A percentile compares a stretch with the other conserved stretches of the same genome.
Evolutionary conservation across 2,329 filamentous ascomycete species (phyloP).

Genomic region (Fusarium avenaceum): DNA sequence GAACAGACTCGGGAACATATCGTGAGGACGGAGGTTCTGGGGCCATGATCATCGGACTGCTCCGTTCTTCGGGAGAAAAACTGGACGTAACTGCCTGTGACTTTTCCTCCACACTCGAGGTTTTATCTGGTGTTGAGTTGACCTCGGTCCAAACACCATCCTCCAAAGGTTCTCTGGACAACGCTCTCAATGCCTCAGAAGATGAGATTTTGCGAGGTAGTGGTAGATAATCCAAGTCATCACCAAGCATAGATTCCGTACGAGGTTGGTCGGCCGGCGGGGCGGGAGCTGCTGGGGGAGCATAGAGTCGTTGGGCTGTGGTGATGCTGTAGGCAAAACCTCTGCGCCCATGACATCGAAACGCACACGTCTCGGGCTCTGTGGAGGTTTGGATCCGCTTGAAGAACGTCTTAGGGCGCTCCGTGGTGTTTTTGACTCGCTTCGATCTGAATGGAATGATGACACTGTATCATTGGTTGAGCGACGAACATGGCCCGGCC

Average conservation of each 20-base stretch:
- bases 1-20: slow-evolving; percentile 35
- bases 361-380: slow-evolving; percentile 72
- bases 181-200: slow-evolving; percentile 65
- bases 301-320: slow-evolving; percentile 57
- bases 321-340: slow-evolving; percentile 71
- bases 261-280: slow-evolving; percentile 45
- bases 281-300: slow-evolving; percentile 47
- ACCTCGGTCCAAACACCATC: slow-evolving; percentile 66
- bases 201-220: slow-evolving; percentile 68
- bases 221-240: slow-evolving; percentile 57
- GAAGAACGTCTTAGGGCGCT: slow-evolving; percentile 71
- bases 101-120: slow-evolving; percentile 38
- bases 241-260: slow-evolving; percentile 53
- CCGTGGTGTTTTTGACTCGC: slow-evolving; percentile 63
- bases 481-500: slow-evolving; percentile 56
- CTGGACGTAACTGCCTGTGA: slow-evolving; percentile 19
- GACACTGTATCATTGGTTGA: slow-evolving; percentile 64
- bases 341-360: slow-evolving; percentile 73
- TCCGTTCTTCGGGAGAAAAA: slow-evolving; percentile 8
- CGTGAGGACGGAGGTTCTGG: slow-evolving; percentile 37
- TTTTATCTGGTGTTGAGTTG: slow-evolving; percentile 53
- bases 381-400: slow-evolving; percentile 62
- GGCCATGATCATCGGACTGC: slow-evolving; percentile 22
- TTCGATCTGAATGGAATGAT: slow-evolving; percentile 67
- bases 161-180: slow-evolving; percentile 66